phyloP scores from a whole-genome alignment of 768 basidiomycete species.

The Pulveroboletus frians region DNA sequence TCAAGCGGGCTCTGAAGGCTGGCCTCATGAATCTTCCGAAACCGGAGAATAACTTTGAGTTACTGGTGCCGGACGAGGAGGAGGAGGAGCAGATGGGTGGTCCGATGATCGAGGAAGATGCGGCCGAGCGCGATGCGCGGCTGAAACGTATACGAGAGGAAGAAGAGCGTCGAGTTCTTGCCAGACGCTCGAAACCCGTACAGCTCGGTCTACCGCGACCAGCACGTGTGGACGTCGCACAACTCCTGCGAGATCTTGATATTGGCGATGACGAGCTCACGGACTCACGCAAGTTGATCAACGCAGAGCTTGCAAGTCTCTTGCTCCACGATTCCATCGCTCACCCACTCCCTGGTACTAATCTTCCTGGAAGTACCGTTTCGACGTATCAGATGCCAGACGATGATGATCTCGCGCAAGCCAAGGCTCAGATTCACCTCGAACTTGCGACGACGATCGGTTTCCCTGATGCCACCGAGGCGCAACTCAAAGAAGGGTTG shows the following conservation, averaged over 20 bases:
- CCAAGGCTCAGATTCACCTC: constrained; percentile 65
- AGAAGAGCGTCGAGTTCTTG: constrained; percentile 75
- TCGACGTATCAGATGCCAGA: constrained; percentile 71
- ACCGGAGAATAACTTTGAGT: constrained; percentile 96
- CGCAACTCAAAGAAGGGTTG: constrained; percentile 76
- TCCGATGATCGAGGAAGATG: constrained; percentile 65
- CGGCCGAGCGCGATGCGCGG: constrained; percentile 83
- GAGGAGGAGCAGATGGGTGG: constrained; percentile 38
- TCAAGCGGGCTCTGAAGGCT: constrained; percentile 71
- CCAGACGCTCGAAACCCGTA: constrained; percentile 75
- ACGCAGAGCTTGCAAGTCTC: constrained; percentile 72
- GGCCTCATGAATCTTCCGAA: constrained; percentile 83
- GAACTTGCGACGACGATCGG: constrained; percentile 81
- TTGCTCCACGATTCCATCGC: constrained; percentile 85
- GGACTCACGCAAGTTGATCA: constrained; percentile 59
- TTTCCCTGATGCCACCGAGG: constrained; percentile 75
- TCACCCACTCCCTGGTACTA: constrained; percentile 85
- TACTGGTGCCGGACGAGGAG: constrained; percentile 87
- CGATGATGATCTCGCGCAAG: constrained; percentile 67
- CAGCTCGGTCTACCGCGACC: constrained; percentile 84
- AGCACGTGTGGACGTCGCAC: constrained; percentile 67
- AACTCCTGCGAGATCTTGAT: constrained; percentile 56
- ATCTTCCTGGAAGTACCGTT: constrained; percentile 61
- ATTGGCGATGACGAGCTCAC: constrained; percentile 43
- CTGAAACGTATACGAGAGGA: constrained; percentile 62